Percentiles rank a stretch among this genome's conserved stretches.
Evolutionary conservation across 345 rosid species (phyloP).

Genomic region (Arabidopsis arenosa): DNA sequence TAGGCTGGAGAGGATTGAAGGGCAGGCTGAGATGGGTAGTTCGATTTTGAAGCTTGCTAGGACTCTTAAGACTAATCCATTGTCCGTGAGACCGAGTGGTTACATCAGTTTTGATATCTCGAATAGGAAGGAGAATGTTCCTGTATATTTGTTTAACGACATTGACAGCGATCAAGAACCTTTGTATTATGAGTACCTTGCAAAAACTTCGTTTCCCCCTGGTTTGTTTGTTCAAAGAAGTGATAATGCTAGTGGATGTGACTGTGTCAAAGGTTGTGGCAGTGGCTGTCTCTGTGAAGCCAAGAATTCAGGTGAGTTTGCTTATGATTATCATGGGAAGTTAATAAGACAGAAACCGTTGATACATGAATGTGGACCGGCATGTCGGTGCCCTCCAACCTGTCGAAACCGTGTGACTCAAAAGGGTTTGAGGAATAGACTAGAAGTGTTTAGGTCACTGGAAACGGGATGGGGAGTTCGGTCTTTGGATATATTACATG

Average conservation of each 20-base stretch:
- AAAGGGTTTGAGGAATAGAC: slow-evolving; percentile 65
- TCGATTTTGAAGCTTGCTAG: slow-evolving; percentile 65
- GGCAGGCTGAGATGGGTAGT: slow-evolving; percentile 90
- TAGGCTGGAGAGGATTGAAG: slow-evolving; percentile 71
- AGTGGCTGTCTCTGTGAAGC: slow-evolving; percentile 72
- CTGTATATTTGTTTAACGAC: slow-evolving; percentile 76
- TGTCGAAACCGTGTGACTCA: slow-evolving; percentile 86
- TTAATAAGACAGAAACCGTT: slow-evolving; percentile 76
- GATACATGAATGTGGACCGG: slow-evolving; percentile 78
- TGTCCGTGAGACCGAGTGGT: slow-evolving; percentile 69
- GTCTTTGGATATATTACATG: slow-evolving; percentile 81
- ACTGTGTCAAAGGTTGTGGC: slow-evolving; percentile 64
- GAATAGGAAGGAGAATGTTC: slow-evolving; percentile 60
- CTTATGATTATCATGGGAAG: slow-evolving; percentile 70
- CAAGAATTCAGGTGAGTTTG: slow-evolving; percentile 84
- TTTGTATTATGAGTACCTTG: slow-evolving; percentile 78
- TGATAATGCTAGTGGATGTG: slow-evolving; percentile 63
- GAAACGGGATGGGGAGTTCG: slow-evolving; percentile 97
- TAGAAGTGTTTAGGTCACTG: slow-evolving; percentile 88
- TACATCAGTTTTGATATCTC: slow-evolving; percentile 84
- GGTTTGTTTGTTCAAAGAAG: slow-evolving; percentile 46
- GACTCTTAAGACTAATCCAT: slow-evolving; percentile 60
- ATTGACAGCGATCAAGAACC: slow-evolving; percentile 80
- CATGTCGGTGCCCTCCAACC: slow-evolving; percentile 74
- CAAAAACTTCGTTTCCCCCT: slow-evolving; percentile 66